Evolutionary conservation across 257 asterid species (phyloP), one percentile per base, ranked within the genome.

Genomic region (Apocynum venetum): DNA sequence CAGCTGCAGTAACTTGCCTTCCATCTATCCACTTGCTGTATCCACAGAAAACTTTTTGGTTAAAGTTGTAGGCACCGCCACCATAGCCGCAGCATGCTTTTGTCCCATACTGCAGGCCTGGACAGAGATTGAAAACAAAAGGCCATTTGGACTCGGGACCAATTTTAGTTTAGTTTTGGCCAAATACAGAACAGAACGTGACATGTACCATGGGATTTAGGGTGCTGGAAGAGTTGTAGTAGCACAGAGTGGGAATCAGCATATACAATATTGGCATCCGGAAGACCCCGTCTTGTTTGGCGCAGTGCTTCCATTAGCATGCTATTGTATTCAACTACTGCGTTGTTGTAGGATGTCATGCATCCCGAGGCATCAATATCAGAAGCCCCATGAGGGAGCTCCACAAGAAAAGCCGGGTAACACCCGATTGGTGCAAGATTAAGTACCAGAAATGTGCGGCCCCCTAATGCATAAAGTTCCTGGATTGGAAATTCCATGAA

Each of bases 61-160:
- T 75, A 78, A 81, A 87, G 76, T 89, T 89, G 84, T 91, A 83
- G 36, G 85, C 80, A 43, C 89, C 97, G 1, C 86, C 93, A 3
- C 97, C 94, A 15, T 80, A 75, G 73, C 97, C 97, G 78, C 97
- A 89, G 77, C 94, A 91, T 59, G 92, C 87, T 82, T 65, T 91
- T 3, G 92, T 89, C 69, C 92, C 93, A 59, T 88, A 84, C 64
- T 79, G 80, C 77, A 91, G 74, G 81, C 91, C 95, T 91, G 77
- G 71, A 75, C 60, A 64, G 8, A 46, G 49, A 46, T 46, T 25
- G 31, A 25, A 25, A 25, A 25, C 31, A 25, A 25, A 25, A 25
- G 31, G 31, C 31, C 31, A 25, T 25, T 25, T 25, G 31, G 31
- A 25, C 31, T 25, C 31, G 31, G 31, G 31, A 25, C 31, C 31